These are phyloP conservation scores for Erodium chrysanthum DNA, from an alignment of 441 rosid genomes.

Conservation along the genomic window DNA sequence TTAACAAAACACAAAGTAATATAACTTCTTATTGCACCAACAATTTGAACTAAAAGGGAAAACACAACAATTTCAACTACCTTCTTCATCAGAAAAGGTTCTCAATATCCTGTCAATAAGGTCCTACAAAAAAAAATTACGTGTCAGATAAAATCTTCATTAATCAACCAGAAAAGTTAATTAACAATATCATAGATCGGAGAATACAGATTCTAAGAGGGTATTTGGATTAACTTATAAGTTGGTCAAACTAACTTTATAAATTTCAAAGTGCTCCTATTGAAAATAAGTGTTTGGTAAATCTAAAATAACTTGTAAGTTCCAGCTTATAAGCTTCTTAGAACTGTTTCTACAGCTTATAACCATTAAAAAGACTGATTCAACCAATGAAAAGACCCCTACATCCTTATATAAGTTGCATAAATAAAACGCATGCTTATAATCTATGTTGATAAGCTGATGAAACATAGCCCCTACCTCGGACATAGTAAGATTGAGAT, in stretches of 20 bases:
- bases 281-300: background rate
- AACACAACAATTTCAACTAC: no score
- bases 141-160: background rate
- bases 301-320: background rate
- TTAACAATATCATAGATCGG: background rate
- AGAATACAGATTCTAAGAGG: background rate
- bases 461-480: background rate
- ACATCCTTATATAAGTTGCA: background rate
- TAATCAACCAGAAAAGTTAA: background rate
- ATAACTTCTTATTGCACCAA: background rate
- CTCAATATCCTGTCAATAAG: conserved; percentile 73
- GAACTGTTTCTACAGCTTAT: background rate
- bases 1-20: background rate
- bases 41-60: background rate
- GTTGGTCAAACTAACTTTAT: background rate
- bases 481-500: no score
- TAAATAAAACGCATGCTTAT: background rate
- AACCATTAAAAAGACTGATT: background rate
- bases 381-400: background rate
- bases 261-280: background rate
- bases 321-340: background rate
- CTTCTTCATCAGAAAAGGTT: conserved; percentile 65
- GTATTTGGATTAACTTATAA: background rate
- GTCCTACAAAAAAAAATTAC: conserved; percentile 41
- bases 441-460: background rate